Conservation (phyloP, 495 filamentous ascomycete species). For the Aspergillus saccharolyticus region DNA sequence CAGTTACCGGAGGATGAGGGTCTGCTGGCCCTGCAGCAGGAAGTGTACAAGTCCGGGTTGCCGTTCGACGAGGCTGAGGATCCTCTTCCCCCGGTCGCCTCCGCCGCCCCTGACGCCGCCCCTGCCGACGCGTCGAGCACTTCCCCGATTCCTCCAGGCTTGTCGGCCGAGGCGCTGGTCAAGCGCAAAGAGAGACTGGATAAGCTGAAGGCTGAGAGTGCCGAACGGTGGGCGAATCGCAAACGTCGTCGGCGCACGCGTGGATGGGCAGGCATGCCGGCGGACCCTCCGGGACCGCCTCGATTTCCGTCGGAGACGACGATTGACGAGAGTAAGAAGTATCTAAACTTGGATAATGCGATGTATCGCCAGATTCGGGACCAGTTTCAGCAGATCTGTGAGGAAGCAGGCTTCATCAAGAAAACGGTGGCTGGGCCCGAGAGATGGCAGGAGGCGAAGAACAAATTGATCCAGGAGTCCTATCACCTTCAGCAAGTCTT, state of each 20-base stretch:
- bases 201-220: constrained; percentile 57
- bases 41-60: constrained; percentile 35
- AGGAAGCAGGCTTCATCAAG: constrained; percentile 59
- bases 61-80: constrained; percentile 24
- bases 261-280: constrained; percentile 64
- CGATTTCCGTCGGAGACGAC: constrained; percentile 79
- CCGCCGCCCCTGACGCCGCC: constrained; percentile 11
- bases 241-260: constrained; percentile 70
- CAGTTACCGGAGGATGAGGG: constrained; percentile 37
- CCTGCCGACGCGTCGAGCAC: constrained; percentile 12
- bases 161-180: constrained; percentile 48
- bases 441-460: constrained; percentile 67
- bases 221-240: constrained; percentile 56
- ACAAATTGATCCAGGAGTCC: constrained; percentile 60
- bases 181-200: constrained; percentile 54
- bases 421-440: constrained; percentile 70
- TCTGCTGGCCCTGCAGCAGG: constrained; percentile 37
- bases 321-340: constrained; percentile 70
- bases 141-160: constrained; percentile 27
- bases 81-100: constrained; percentile 14
- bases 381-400: constrained; percentile 65
- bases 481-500: constrained; percentile 64
- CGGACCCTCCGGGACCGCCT: constrained; percentile 69
- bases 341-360: constrained; percentile 57
- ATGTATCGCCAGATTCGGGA: constrained; percentile 60